These are phyloP conservation scores for Crithidia brevicula DNA, from an alignment of 208 protist species.

Conservation along the genomic window DNA sequence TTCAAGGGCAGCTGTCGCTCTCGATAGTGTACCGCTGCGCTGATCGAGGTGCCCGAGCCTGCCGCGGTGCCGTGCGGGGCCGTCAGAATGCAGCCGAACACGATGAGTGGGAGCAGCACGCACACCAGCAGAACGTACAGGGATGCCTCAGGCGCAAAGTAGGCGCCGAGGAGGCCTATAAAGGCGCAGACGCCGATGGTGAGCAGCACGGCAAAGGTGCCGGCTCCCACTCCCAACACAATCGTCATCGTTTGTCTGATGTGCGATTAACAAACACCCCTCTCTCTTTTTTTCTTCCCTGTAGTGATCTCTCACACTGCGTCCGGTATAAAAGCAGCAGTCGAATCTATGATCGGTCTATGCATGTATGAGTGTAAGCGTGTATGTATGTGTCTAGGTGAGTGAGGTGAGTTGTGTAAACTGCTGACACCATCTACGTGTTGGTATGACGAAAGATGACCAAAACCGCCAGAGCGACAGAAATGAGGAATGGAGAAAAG, in stretches of 20 bases:
- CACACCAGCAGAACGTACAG: conserved; percentile 59
- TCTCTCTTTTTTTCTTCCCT: neutral
- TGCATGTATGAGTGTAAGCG: neutral
- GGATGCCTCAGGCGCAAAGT: conserved; percentile 45
- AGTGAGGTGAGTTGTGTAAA: neutral
- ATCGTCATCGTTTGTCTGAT: conserved; percentile 25
- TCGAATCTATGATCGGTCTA: no score
- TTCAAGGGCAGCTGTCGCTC: conserved; percentile 50
- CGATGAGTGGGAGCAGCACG: conserved; percentile 66
- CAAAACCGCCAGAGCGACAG: no score
- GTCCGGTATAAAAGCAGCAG: no score
- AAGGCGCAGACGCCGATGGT: conserved; percentile 55
- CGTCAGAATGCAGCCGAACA: conserved; percentile 78
- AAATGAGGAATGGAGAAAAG: no score
- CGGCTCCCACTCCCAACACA: conserved; percentile 73
- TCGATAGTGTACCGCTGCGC: conserved; percentile 36
- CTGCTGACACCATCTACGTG: no score
- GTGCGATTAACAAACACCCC: neutral
- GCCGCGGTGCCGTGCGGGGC: conserved; percentile 24
- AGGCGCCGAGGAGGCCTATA: conserved; percentile 47
- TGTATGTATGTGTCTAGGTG: conserved; percentile 1
- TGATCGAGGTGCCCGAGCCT: neutral
- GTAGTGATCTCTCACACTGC: no score
- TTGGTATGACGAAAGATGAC: no score
- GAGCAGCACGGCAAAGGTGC: conserved; percentile 78